Evolutionary conservation across 768 basidiomycete genomes (phyloP), one percentile per base, ranked within the genome.

Genomic region (Phlebiopsis gigantea): DNA sequence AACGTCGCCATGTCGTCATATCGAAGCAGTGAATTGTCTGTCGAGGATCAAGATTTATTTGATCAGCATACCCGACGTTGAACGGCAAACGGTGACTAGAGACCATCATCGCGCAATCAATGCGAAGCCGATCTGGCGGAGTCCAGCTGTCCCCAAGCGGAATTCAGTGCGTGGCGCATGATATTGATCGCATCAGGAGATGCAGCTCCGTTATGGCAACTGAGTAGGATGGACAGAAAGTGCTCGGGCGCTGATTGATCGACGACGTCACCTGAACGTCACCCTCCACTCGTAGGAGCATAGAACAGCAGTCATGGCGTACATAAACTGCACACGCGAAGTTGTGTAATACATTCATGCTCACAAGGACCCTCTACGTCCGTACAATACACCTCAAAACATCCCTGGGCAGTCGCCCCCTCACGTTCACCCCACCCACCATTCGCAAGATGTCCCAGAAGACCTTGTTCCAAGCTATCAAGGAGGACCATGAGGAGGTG

Each of bases 401-500:
- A n/a, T 19, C 25, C 51, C 14, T 4, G 4, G 15, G 19, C 25
- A n/a, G 25, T 30, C 17, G 22, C 2, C 14, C 22, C 9, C 41
- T 42, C 22, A 12, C 41, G 8, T 43, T 46, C 42, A 29, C 53
- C n/a, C n/a, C n/a, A 5, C 29, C 12, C 12, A 41, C 34, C 39
- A 26, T 44, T 44, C 53, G 58, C 48, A 44, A 61, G 39, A 69
- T 68, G 66, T 65, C 65, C 8, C 57, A 57, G 57, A 67, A 68
- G 57, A 69, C 72, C 19, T 63, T 79, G 22, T 77, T 68, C 14
- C 69, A 72, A 0, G 72, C 78, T 12, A 73, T 80, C 64, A 77
- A 76, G 61, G 73, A 77, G 52, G 79, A 80, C 55, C 79, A 81
- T 52, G 67, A 75, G 51, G 79, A 79, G 73, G 79, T 78, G 45